Evolutionary conservation across 352 stramenopile genomes (phyloP).

Genomic region (Globisporangium nodosum): DNA sequence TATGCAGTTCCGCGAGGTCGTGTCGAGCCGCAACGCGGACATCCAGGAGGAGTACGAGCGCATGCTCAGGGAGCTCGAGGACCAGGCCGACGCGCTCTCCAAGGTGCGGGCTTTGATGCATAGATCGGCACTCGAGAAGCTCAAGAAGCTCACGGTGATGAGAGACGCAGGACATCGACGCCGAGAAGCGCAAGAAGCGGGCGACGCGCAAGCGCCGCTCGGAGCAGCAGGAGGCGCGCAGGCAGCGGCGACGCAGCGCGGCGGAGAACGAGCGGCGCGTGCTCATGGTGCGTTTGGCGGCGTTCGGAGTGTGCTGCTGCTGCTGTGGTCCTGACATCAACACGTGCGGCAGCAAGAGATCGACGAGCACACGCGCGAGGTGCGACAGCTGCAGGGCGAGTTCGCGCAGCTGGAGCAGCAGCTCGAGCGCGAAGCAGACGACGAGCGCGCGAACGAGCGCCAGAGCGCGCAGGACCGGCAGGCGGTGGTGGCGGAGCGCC

Average conservation of each 20-base stretch:
- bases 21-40: constrained; percentile 65
- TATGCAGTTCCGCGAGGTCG: constrained; percentile 47
- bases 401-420: constrained; percentile 33
- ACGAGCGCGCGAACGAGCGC: constrained; percentile 12
- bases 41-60: constrained; percentile 73
- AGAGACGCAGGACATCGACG: constrained; percentile 35
- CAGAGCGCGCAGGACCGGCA: constrained; percentile 29
- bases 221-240: constrained; percentile 17
- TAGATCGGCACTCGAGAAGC: background rate
- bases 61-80: constrained; percentile 69
- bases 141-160: background rate
- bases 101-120: constrained; percentile 3
- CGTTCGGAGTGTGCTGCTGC: background rate
- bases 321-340: background rate
- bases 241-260: constrained; percentile 2
- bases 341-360: constrained; percentile 21
- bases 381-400: constrained; percentile 45
- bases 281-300: constrained; percentile 3
- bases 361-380: constrained; percentile 36
- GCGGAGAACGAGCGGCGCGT: constrained; percentile 7
- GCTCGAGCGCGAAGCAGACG: constrained; percentile 26
- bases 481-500: constrained; percentile 28
- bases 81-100: constrained; percentile 42
- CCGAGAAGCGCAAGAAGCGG: constrained; percentile 15
- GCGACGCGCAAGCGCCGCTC: constrained; percentile 9